phyloP scores from a whole-genome alignment of 2,329 filamentous ascomycete genomes.

The Coleophoma crateriformis region DNA sequence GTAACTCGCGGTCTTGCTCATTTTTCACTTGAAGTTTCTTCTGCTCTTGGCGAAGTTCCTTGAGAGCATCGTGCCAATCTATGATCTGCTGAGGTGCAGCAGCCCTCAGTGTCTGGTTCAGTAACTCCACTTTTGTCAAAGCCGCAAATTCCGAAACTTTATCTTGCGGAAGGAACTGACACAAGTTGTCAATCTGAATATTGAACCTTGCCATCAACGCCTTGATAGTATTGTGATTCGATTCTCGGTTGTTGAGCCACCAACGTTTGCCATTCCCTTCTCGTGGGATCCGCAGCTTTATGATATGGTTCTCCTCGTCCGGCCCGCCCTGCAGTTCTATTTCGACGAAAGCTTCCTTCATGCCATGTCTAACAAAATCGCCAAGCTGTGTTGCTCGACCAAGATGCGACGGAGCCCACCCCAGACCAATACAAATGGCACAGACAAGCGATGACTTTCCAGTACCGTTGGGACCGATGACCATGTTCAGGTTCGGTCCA shows the following conservation, averaged over 20 bases:
- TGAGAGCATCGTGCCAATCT: conserved; percentile 70
- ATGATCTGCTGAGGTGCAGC: conserved; percentile 80
- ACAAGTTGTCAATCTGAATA: conserved; percentile 96
- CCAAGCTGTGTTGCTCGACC: conserved; percentile 79
- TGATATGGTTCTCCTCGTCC: conserved; percentile 56
- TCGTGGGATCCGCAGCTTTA: conserved; percentile 71
- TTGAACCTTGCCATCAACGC: conserved; percentile 64
- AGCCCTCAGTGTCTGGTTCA: conserved; percentile 82
- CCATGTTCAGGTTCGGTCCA: conserved; percentile 93
- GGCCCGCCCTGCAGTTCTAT: conserved; percentile 75
- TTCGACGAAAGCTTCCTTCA: conserved; percentile 73
- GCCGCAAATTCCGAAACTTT: conserved; percentile 91
- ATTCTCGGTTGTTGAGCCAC: conserved; percentile 63
- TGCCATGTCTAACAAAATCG: conserved; percentile 92
- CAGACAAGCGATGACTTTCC: conserved; percentile 97
- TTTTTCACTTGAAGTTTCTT: conserved; percentile 56
- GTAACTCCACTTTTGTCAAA: conserved; percentile 72
- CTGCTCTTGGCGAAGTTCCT: conserved; percentile 62
- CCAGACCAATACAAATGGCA: conserved; percentile 89
- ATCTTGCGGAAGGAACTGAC: conserved; percentile 94
- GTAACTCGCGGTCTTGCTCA: conserved; percentile 52
- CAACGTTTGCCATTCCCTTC: conserved; percentile 81
- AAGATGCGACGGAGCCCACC: conserved; percentile 75
- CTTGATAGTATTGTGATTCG: conserved; percentile 59
- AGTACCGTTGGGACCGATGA: conserved; percentile 97